These are phyloP conservation scores for Thielaviopsis punctulata DNA, from an alignment of 2,329 filamentous ascomycete genomes.

Conservation along the genomic window DNA sequence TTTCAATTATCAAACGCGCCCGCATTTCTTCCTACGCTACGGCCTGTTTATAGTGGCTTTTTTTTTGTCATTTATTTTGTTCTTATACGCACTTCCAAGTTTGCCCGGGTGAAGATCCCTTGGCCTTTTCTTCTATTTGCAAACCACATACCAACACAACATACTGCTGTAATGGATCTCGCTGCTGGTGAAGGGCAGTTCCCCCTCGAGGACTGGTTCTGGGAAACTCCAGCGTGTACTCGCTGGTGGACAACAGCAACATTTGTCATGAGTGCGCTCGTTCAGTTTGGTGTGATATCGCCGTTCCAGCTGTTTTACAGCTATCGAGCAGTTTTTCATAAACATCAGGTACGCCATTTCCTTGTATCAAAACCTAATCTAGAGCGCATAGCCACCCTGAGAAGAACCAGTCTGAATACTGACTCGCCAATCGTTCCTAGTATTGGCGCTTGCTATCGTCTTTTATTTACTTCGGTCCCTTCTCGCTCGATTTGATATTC, in stretches of 20 bases:
- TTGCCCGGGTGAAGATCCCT: not conserved
- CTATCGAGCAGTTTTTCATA: conserved; percentile 76
- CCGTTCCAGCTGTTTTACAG: conserved; percentile 97
- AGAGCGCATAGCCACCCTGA: no score
- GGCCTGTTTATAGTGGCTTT: not conserved
- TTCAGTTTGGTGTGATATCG: conserved; percentile 83
- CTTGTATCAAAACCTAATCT: not conserved
- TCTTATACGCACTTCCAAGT: not conserved
- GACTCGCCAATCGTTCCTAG: conserved; percentile 26
- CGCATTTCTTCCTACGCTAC: not conserved
- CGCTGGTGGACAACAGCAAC: conserved; percentile 94
- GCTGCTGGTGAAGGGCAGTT: conserved; percentile 44
- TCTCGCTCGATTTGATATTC: conserved; percentile 87
- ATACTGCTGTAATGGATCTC: conserved; percentile 31
- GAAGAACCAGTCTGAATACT: no score
- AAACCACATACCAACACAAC: not conserved
- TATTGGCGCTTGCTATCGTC: conserved; percentile 95
- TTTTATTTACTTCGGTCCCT: conserved; percentile 92
- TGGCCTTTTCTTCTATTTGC: not conserved
- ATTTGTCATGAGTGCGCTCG: conserved; percentile 68
- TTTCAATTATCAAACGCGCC: not conserved
- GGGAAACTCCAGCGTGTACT: conserved; percentile 93
- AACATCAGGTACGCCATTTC: conserved; percentile 55
- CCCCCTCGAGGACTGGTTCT: conserved; percentile 94
- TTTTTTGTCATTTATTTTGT: not conserved